phyloP scores from a whole-genome alignment of 768 basidiomycete species.

The Boletus vinaceobasis region DNA sequence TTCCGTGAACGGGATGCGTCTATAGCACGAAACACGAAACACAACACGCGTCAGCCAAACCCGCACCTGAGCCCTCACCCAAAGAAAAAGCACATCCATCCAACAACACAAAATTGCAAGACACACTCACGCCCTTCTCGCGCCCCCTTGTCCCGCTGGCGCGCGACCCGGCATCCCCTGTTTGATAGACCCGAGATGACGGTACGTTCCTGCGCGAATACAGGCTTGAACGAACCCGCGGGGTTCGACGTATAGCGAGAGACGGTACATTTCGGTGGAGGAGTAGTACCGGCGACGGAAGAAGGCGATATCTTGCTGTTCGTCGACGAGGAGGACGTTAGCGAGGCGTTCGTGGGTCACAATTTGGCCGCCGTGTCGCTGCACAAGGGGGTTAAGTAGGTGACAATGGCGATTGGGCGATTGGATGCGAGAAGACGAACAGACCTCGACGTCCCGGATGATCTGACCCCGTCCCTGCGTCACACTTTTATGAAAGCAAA shows the following conservation, averaged over 20 bases:
- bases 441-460: slow-evolving; percentile 20
- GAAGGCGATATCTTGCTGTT: slow-evolving; percentile 23
- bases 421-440: background rate
- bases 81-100: background rate
- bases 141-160: background rate
- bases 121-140: slow-evolving; percentile 5
- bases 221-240: slow-evolving; percentile 27
- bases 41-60: background rate
- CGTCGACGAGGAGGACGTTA: slow-evolving; percentile 30
- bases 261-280: slow-evolving; percentile 15
- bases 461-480: slow-evolving; percentile 20
- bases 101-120: background rate
- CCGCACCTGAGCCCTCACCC: background rate
- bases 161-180: slow-evolving; percentile 25
- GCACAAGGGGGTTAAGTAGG: too few relatives aligned
- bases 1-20: slow-evolving; percentile 32
- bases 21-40: background rate
- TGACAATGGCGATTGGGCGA: background rate
- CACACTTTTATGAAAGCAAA: slow-evolving; percentile 28
- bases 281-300: slow-evolving; percentile 27
- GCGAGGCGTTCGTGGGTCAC: slow-evolving; percentile 12
- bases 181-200: background rate
- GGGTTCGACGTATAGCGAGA: slow-evolving; percentile 20
- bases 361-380: slow-evolving; percentile 25
- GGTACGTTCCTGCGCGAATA: slow-evolving; percentile 13